A percentile compares a stretch with the other conserved stretches of the same genome.
Conservation (phyloP, 805 yeast species). For the Schwanniomyces polymorphus region DNA sequence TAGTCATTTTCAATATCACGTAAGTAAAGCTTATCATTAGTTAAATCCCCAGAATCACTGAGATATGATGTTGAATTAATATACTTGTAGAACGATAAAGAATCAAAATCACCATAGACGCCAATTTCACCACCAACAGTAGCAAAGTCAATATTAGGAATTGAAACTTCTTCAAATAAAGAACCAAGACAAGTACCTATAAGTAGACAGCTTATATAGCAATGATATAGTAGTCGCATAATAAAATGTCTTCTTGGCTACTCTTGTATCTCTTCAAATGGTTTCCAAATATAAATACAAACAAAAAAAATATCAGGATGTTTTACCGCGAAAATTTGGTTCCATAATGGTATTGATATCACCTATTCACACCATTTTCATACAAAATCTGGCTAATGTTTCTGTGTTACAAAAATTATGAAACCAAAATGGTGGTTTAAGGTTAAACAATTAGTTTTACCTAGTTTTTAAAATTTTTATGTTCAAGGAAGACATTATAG, state of each 20-base stretch:
- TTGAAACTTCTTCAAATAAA: conserved; percentile 2
- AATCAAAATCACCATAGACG: conserved; percentile 29
- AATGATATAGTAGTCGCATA: neutral
- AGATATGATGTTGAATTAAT: conserved; percentile 24
- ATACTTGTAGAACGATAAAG: conserved; percentile 27
- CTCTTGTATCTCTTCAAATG: too few relatives aligned
- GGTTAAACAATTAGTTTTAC: too few relatives aligned
- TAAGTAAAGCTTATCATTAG: conserved; percentile 17
- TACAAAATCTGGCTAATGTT: too few relatives aligned
- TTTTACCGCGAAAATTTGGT: too few relatives aligned
- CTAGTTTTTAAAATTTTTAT: too few relatives aligned
- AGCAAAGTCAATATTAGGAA: conserved; percentile 22
- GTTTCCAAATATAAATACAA: too few relatives aligned
- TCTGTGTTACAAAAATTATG: too few relatives aligned
- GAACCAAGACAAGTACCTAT: conserved; percentile 1
- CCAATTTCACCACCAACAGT: conserved; percentile 30
- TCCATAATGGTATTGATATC: too few relatives aligned
- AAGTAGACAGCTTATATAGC: neutral
- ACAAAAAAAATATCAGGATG: too few relatives aligned
- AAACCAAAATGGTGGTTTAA: too few relatives aligned
- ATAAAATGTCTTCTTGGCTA: neutral
- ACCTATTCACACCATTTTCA: too few relatives aligned
- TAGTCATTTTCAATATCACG: conserved; percentile 18
- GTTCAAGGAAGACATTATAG: too few relatives aligned
- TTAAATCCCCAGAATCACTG: neutral